phyloP scores from a whole-genome alignment of 2,329 filamentous ascomycete genomes.

The Lecanosticta acicola region DNA sequence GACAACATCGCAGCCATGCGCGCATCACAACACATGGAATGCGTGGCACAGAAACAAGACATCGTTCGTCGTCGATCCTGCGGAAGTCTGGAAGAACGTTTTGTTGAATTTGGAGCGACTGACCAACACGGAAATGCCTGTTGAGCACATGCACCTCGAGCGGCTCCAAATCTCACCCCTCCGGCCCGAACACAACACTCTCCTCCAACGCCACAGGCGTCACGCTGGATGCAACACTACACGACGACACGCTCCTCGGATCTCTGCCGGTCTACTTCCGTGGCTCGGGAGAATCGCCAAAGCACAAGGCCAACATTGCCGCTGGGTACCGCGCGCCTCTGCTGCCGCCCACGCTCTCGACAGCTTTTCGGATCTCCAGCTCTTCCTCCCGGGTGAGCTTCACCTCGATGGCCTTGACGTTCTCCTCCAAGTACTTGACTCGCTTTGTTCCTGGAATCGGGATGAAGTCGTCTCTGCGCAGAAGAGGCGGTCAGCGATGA shows the following conservation, averaged over 20 bases:
- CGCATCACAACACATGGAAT: neutral
- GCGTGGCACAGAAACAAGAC: too few species aligned
- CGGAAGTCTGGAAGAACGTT: too few species aligned
- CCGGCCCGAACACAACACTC: too few species aligned
- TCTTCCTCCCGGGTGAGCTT: slow-evolving; percentile 26
- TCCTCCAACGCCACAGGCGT: neutral
- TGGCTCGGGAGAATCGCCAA: slow-evolving; percentile 23
- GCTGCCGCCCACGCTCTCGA: slow-evolving; percentile 29
- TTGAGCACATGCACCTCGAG: too few species aligned
- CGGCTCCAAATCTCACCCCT: too few species aligned
- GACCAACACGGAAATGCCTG: too few species aligned
- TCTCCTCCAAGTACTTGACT: slow-evolving; percentile 27
- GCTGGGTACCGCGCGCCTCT: slow-evolving; percentile 27
- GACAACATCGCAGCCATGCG: neutral
- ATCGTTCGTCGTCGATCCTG: too few species aligned
- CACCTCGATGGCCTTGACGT: slow-evolving; percentile 20
- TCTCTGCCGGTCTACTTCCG: neutral
- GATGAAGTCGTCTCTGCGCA: slow-evolving; percentile 36
- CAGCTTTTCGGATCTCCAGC: slow-evolving; percentile 23
- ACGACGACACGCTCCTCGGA: neutral
- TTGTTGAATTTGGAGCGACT: too few species aligned
- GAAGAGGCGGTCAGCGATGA: slow-evolving; percentile 22
- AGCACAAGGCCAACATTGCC: slow-evolving; percentile 25
- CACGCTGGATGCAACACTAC: neutral
- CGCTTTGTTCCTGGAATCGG: slow-evolving; percentile 40